Conservation (phyloP, 768 basidiomycete genomes). For the Leccinum fibrillosum region DNA sequence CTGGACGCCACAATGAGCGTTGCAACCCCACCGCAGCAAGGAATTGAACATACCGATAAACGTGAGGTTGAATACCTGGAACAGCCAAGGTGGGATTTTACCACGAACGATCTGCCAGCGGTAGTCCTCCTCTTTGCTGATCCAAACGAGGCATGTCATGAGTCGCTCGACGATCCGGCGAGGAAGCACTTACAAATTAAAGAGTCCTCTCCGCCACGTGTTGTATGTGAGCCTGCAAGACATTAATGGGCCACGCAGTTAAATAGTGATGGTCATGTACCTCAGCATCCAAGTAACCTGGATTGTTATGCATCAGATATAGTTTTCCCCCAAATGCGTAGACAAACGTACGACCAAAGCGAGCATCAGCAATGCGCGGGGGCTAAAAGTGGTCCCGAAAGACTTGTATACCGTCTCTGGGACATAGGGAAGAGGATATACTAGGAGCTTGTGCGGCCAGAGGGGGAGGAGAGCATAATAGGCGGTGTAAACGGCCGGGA, state of each 20-base stretch:
- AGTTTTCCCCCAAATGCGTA: neutral
- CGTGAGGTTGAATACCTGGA: conserved; percentile 56
- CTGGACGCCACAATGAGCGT: conserved; percentile 30
- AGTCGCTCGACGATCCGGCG: neutral
- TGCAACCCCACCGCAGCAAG: neutral
- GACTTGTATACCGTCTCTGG: conserved; percentile 41
- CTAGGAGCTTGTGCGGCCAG: conserved; percentile 36
- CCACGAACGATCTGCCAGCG: conserved; percentile 80
- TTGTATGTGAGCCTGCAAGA: conserved; percentile 65
- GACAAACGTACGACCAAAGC: conserved; percentile 47
- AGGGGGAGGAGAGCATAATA: conserved; percentile 80
- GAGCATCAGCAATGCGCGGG: conserved; percentile 76
- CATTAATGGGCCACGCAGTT: conserved; percentile 23
- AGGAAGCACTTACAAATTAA: conserved; percentile 51
- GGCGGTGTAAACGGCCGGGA: conserved; percentile 78
- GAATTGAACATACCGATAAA: conserved; percentile 59
- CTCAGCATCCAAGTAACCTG: conserved; percentile 61
- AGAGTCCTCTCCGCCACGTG: conserved; percentile 80
- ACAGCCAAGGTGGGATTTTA: conserved; percentile 50
- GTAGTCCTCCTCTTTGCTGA: conserved; percentile 84
- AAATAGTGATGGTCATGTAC: conserved; percentile 24
- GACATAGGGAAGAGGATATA: conserved; percentile 49
- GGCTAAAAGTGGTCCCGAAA: conserved; percentile 50
- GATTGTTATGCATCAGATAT: neutral
- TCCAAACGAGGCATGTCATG: neutral